Conservation (phyloP, 257 asterid genomes). For the Petrea volubilis region DNA sequence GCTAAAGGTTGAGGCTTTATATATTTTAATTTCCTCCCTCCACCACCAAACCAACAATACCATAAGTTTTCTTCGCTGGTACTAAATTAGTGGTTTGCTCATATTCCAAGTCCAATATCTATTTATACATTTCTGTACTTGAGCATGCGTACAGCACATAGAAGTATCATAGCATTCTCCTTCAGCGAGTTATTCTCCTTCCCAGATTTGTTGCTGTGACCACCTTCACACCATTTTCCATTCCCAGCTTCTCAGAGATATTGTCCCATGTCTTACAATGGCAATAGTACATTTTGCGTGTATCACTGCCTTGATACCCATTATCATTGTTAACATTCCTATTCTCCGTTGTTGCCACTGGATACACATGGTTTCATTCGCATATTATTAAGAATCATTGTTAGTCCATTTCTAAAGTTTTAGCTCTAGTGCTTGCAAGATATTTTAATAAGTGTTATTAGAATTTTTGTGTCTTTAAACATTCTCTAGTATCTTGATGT, state of each 20-base stretch:
- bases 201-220: not conserved
- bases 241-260: not conserved
- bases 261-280: not conserved
- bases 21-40: not conserved
- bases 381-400: not conserved
- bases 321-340: not conserved
- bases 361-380: not conserved
- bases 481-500: not conserved
- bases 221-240: not conserved
- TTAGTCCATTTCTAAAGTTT: not conserved
- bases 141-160: not conserved
- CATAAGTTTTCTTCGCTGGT: not conserved
- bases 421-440: not conserved
- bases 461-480: not conserved
- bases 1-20: not conserved
- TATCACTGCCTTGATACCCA: not conserved
- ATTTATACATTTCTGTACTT: not conserved
- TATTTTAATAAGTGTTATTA: not conserved
- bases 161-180: not conserved
- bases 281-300: not conserved
- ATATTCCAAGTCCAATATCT: not conserved
- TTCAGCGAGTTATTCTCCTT: not conserved
- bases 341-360: not conserved
- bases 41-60: not conserved
- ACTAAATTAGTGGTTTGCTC: not conserved